These are phyloP conservation scores for Calonectria pauciramosa DNA, from an alignment of 2,329 filamentous ascomycete species.

Conservation along the genomic window DNA sequence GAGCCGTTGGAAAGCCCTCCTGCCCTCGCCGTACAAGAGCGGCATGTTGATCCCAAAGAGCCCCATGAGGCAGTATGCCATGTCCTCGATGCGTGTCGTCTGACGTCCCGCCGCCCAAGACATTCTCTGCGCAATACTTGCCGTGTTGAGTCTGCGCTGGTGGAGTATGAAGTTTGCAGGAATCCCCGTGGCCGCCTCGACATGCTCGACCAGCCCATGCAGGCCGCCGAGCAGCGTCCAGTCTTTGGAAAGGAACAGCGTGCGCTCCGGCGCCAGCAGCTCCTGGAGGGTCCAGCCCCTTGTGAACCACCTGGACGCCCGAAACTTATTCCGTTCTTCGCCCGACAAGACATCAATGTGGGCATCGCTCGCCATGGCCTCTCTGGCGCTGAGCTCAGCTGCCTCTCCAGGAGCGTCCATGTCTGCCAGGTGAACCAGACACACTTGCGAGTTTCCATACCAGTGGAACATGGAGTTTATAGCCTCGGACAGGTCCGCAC, in stretches of 20 bases:
- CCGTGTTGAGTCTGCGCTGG: constrained; percentile 13
- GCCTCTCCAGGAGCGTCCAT: constrained; percentile 1
- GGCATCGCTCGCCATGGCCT: neutral
- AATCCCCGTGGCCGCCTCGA: constrained; percentile 28
- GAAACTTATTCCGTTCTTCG: constrained; percentile 54
- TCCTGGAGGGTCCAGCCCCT: constrained; percentile 41
- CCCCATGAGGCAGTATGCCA: constrained; percentile 41
- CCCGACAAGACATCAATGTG: neutral
- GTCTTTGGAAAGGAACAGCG: constrained; percentile 30
- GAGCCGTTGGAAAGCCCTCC: constrained; percentile 39
- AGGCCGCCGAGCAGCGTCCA: constrained; percentile 29
- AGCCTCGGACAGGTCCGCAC: constrained; percentile 36
- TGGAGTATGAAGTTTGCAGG: constrained; percentile 20
- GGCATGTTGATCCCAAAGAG: constrained; percentile 41
- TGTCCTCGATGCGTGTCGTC: constrained; percentile 38
- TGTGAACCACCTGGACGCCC: constrained; percentile 30
- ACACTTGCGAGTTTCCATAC: constrained; percentile 45
- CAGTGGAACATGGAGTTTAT: constrained; percentile 42
- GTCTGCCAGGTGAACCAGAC: constrained; percentile 36
- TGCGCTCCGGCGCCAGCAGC: constrained; percentile 29
- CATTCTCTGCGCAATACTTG: constrained; percentile 36
- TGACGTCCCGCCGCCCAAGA: constrained; percentile 37
- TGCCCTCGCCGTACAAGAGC: constrained; percentile 40
- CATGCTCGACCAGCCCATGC: constrained; percentile 8
- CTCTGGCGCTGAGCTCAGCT: neutral